phyloP scores from a whole-genome alignment of 2,329 filamentous ascomycete genomes.

The Cordyceps pruinosa region DNA sequence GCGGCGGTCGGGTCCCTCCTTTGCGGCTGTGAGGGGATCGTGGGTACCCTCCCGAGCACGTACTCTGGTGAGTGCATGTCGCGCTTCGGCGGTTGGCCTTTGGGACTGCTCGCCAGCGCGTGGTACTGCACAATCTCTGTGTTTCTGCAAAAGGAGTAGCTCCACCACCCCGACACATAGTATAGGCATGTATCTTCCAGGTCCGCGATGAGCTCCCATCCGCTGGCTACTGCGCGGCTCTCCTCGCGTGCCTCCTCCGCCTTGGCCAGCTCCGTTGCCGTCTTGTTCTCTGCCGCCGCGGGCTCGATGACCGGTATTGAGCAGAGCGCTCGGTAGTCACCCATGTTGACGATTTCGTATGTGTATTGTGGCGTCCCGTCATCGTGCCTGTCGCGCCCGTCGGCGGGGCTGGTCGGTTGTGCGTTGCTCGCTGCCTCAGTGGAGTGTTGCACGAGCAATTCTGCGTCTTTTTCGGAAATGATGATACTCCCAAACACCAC shows the following conservation, averaged over 20 bases:
- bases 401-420: constrained; percentile 29
- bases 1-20: constrained; percentile 19
- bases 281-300: constrained; percentile 51
- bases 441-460: constrained; percentile 43
- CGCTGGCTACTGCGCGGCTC: constrained; percentile 65
- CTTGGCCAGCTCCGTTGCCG: constrained; percentile 58
- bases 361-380: constrained; percentile 27
- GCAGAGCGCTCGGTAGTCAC: constrained; percentile 72
- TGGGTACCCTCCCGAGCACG: constrained; percentile 56
- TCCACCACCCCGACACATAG: constrained; percentile 84
- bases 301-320: constrained; percentile 66
- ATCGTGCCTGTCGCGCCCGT: constrained; percentile 22
- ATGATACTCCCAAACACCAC: constrained; percentile 67
- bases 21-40: constrained; percentile 22
- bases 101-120: constrained; percentile 60
- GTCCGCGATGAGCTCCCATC: constrained; percentile 71
- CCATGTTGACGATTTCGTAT: constrained; percentile 70
- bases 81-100: constrained; percentile 66
- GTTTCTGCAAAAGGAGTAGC: constrained; percentile 90
- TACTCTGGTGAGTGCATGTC: constrained; percentile 73
- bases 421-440: constrained; percentile 35
- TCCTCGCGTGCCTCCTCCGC: constrained; percentile 77
- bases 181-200: constrained; percentile 83
- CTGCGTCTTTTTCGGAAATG: constrained; percentile 64
- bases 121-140: constrained; percentile 86